Evolutionary conservation across 2,329 filamentous ascomycete genomes (phyloP).

Genomic region (Cercospora sojina): DNA sequence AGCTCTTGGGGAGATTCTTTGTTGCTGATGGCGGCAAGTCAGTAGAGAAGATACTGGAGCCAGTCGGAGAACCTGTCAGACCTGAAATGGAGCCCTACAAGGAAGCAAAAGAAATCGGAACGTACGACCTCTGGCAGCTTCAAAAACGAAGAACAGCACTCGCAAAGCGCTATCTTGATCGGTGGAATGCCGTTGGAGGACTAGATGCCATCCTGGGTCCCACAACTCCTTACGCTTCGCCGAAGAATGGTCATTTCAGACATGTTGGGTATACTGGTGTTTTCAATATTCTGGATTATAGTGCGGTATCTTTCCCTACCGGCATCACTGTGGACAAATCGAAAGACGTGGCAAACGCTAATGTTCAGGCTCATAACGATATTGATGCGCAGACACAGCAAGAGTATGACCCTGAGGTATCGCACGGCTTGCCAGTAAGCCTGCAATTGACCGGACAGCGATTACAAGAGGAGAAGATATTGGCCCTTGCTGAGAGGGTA

Average conservation of each 20-base stretch:
- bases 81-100: slow-evolving; percentile 52
- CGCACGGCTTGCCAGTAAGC: slow-evolving; percentile 46
- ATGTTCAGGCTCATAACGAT: slow-evolving; percentile 38
- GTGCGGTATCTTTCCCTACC: slow-evolving; percentile 47
- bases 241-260: slow-evolving; percentile 46
- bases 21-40: slow-evolving; percentile 54
- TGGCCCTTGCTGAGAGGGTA: slow-evolving; percentile 35
- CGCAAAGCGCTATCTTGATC: slow-evolving; percentile 44
- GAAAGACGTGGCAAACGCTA: slow-evolving; percentile 36
- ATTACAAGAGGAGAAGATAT: slow-evolving; percentile 41
- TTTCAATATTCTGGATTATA: slow-evolving; percentile 51
- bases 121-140: slow-evolving; percentile 50
- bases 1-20: slow-evolving; percentile 51
- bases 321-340: slow-evolving; percentile 43
- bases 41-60: slow-evolving; percentile 43
- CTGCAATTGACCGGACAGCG: slow-evolving; percentile 37
- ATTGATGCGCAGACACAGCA: slow-evolving; percentile 42
- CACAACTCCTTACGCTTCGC: slow-evolving; percentile 47
- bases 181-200: slow-evolving; percentile 43
- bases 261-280: slow-evolving; percentile 47
- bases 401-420: slow-evolving; percentile 37
- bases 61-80: slow-evolving; percentile 47
- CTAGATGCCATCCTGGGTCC: slow-evolving; percentile 50
- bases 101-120: slow-evolving; percentile 46
- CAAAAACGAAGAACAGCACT: slow-evolving; percentile 49